Base-by-base conservation (phyloP, 176 grass and related monocot genomes). In the Cenchrus fungigraminus region DNA sequence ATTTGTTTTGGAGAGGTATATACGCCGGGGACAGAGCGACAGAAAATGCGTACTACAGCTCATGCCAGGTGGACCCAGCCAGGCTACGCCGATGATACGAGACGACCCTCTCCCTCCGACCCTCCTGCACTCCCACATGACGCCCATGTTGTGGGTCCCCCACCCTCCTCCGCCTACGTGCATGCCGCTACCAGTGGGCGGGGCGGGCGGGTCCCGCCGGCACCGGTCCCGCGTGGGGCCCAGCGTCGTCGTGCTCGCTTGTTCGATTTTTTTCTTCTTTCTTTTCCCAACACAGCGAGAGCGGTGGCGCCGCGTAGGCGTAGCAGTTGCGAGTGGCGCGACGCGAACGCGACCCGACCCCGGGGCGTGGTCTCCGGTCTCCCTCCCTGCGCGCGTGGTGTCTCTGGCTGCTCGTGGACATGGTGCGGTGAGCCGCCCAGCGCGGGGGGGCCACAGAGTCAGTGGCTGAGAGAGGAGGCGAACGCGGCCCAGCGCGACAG, bases 111-210 rank as follows among this genome's bases (percentile, higher is more conserved):
- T 4, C 37, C 37, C 37, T 40, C 37, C 3, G n/a, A n/a, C 37
- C 37, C 37, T 40, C 37, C 45, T 8, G 43, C 43, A 12, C 17
- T 28, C 49, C 72, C 72, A 74, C 72, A 74, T 74, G 72, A 74
- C 72, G 72, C 72, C 50, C 72, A 74, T 74, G 72, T 74, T 74
- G 72, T 74, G 72, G 72, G 72, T 50, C 72, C 72, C 0, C 0
- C 0, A 1, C 1, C 50, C 12, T 7, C 50, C 12, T 1, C 37
- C 20, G 4, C 14, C 50, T 74, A 55, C 72, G 50, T 74, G 72
- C 72, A 74, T 55, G 28, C 72, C 72, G 25, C 49, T 73, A 50
- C 69, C 1, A 1, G 57, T n/a, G 57, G 69, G 45, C 10, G 37
- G 37, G 37, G 3, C 9, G 3, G 0, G 17, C 42, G 67, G 67